These are phyloP conservation scores for Leccinum pellstonianum DNA, from an alignment of 768 basidiomycete genomes.

Conservation along the genomic window DNA sequence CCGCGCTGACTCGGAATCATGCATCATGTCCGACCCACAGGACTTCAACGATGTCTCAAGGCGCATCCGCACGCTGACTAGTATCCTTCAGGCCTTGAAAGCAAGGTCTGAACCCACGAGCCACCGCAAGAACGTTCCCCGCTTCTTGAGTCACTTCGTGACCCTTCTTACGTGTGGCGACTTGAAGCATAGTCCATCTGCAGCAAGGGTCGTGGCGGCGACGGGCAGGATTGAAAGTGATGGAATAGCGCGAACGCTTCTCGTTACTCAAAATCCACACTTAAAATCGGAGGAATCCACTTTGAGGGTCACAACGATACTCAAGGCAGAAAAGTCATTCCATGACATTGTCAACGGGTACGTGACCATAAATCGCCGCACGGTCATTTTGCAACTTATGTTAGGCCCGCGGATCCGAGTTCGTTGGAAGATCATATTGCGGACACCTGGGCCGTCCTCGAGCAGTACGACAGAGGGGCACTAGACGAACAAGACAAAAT, in stretches of 20 bases:
- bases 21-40: too few relatives aligned
- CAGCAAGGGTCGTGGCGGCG: neutral
- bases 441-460: neutral
- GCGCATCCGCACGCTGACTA: too few relatives aligned
- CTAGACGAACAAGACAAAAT: neutral
- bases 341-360: neutral
- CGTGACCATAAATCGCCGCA: neutral
- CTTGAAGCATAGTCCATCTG: neutral
- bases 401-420: neutral
- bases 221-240: neutral
- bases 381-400: neutral
- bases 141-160: too few relatives aligned
- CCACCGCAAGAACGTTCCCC: too few relatives aligned
- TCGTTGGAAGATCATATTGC: neutral
- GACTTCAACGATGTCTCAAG: too few relatives aligned
- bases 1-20: too few relatives aligned
- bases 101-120: too few relatives aligned
- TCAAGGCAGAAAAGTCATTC: neutral
- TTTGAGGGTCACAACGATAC: neutral
- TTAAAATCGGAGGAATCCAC: neutral
- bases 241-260: neutral
- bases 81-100: too few relatives aligned
- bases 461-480: neutral
- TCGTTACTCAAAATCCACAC: neutral
- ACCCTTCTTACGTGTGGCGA: neutral